phyloP scores from a whole-genome alignment of 345 rosid genomes.

The Murraya paniculata region DNA sequence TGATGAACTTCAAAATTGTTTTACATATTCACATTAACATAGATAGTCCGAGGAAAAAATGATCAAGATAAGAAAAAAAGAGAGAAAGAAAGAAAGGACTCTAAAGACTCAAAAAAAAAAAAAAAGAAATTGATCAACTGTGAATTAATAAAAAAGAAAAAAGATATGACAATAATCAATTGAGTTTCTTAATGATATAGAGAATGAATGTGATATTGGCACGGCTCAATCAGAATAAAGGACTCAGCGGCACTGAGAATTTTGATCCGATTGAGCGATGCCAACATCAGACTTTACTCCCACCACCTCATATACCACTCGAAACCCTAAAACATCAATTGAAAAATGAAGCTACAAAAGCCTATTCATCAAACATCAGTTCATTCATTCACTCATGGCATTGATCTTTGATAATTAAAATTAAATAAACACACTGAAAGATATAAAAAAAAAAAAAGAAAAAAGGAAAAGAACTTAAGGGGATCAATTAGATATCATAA shows the following conservation, averaged over 20 bases:
- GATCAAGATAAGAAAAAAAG: too few species aligned
- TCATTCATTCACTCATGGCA: not conserved
- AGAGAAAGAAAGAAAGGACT: too few species aligned
- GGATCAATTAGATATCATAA: not conserved
- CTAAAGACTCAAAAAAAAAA: too few species aligned
- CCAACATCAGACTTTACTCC: conserved; percentile 6
- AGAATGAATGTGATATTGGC: conserved; percentile 53
- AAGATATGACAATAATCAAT: too few species aligned
- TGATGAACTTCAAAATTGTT: too few species aligned
- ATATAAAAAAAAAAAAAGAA: not conserved
- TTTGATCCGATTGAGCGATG: conserved; percentile 22
- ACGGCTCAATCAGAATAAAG: conserved; percentile 77
- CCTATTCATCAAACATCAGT: not conserved
- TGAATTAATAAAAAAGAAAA: not conserved
- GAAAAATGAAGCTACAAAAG: not conserved
- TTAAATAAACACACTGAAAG: not conserved
- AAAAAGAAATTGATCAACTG: too few species aligned
- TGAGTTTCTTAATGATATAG: conserved; percentile 6
- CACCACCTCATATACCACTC: not conserved
- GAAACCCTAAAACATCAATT: not conserved
- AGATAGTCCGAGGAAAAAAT: too few species aligned
- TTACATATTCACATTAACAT: too few species aligned
- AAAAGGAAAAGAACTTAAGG: not conserved
- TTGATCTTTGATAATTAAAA: not conserved
- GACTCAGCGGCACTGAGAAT: conserved; percentile 28